A percentile compares a stretch with the other conserved stretches of the same genome.
Evolutionary conservation across 805 yeast species (phyloP).

Genomic region (Candida ascalaphidarum): DNA sequence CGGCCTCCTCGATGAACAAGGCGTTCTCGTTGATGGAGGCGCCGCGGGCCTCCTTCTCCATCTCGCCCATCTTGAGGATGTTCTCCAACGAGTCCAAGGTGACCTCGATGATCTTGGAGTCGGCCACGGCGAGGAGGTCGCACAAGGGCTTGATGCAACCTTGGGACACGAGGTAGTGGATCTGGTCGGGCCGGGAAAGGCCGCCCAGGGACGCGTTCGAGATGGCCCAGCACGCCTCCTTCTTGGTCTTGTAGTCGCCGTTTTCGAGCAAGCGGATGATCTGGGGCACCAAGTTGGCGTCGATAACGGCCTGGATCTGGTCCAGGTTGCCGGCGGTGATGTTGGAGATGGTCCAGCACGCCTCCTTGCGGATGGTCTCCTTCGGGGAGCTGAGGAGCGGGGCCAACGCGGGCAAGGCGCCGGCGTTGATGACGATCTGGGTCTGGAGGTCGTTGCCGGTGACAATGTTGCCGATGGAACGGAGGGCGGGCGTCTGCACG

Average conservation of each 20-base stretch:
- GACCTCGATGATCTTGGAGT: constrained; percentile 86
- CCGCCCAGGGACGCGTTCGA: constrained; percentile 98
- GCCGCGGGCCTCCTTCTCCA: constrained; percentile 74
- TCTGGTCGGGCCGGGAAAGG: constrained; percentile 82
- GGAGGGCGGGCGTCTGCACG: constrained; percentile 93
- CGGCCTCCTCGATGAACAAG: constrained; percentile 91
- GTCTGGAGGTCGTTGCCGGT: constrained; percentile 96
- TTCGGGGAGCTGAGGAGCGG: constrained; percentile 75
- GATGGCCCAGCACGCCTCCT: constrained; percentile 99
- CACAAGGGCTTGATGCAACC: constrained; percentile 97
- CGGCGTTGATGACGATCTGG: constrained; percentile 87
- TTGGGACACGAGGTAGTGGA: constrained; percentile 84
- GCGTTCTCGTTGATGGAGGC: constrained; percentile 77
- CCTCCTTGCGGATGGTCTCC: constrained; percentile 92
- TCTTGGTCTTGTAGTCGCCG: constrained; percentile 92
- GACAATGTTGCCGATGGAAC: constrained; percentile 96
- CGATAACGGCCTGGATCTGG: constrained; percentile 95
- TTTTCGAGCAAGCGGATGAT: constrained; percentile 66
- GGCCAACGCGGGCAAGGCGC: constrained; percentile 79
- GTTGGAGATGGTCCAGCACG: constrained; percentile 98
- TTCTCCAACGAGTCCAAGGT: constrained; percentile 93
- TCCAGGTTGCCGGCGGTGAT: constrained; percentile 95
- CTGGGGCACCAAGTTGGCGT: constrained; percentile 88
- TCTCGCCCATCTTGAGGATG: constrained; percentile 88
- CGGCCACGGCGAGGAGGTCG: constrained; percentile 82